These are phyloP conservation scores for Chlorella sp. DNA, from an alignment of 139 green algal genomes.

Conservation along the genomic window DNA sequence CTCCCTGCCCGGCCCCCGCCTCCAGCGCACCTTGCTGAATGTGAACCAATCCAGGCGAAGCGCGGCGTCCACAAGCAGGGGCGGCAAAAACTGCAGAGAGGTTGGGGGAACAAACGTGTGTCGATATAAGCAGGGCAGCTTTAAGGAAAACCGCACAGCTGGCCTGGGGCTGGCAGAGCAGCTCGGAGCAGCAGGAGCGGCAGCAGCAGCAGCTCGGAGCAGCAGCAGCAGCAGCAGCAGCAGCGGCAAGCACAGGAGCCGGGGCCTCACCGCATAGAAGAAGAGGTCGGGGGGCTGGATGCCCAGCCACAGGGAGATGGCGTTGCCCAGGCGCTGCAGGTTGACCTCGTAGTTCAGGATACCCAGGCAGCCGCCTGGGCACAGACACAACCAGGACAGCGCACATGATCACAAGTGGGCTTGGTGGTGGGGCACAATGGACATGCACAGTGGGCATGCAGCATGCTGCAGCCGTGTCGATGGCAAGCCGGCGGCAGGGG, in stretches of 20 bases:
- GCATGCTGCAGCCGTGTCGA: too few species aligned
- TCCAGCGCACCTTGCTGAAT: slow-evolving; percentile 52
- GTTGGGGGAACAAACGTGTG: too few species aligned
- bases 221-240: too few species aligned
- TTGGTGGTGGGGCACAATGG: too few species aligned
- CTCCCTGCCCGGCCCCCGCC: neutral
- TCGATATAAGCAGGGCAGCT: too few species aligned
- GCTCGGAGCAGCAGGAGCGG: too few species aligned
- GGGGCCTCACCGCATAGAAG: neutral
- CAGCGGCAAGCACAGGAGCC: slow-evolving; percentile 72
- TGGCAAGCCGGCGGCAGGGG: too few species aligned
- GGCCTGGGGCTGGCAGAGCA: too few species aligned
- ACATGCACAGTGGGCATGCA: too few species aligned
- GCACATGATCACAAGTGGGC: too few species aligned
- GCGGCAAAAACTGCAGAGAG: slow-evolving; percentile 72
- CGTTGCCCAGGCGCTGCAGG: slow-evolving; percentile 73
- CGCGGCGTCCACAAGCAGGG: slow-evolving; percentile 58
- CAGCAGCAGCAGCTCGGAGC: too few species aligned
- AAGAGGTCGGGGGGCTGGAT: slow-evolving; percentile 47
- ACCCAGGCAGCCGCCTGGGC: slow-evolving; percentile 8
- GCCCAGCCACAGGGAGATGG: slow-evolving; percentile 81
- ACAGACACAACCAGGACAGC: neutral
- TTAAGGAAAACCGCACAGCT: too few species aligned
- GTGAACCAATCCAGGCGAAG: slow-evolving; percentile 87
- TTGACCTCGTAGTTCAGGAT: slow-evolving; percentile 52